A percentile compares a stretch with the other conserved stretches of the same genome.
Conservation (phyloP, 768 basidiomycete genomes). For the Calocybe cyanea region DNA sequence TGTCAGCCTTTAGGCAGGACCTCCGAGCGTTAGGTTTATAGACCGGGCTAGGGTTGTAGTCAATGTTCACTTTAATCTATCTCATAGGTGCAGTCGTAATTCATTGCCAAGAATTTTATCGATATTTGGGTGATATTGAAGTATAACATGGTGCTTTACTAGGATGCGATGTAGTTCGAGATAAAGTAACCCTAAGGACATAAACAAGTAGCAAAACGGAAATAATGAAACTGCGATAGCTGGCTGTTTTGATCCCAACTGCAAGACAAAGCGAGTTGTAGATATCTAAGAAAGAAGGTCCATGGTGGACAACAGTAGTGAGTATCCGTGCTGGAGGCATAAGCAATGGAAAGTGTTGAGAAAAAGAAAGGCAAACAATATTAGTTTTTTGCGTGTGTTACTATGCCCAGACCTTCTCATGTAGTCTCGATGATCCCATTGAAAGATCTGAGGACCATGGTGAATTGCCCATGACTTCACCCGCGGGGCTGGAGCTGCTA, state of each 20-base stretch:
- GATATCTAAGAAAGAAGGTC: slow-evolving; percentile 13
- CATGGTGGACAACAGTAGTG: slow-evolving; percentile 14
- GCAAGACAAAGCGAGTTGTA: slow-evolving; percentile 16
- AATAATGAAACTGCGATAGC: slow-evolving; percentile 22
- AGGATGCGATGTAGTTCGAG: slow-evolving; percentile 35
- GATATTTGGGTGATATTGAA: slow-evolving; percentile 35
- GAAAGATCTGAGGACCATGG: slow-evolving; percentile 59
- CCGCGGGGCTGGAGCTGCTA: slow-evolving; percentile 53
- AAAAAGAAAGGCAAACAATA: slow-evolving; percentile 19
- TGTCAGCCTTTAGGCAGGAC: slow-evolving; percentile 59
- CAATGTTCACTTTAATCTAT: too few relatives aligned
- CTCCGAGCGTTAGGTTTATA: slow-evolving; percentile 48
- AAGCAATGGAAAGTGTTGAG: slow-evolving; percentile 25
- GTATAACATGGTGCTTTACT: slow-evolving; percentile 45
- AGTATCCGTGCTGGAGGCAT: slow-evolving; percentile 43
- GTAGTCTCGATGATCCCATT: slow-evolving; percentile 46
- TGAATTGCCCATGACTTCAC: slow-evolving; percentile 51
- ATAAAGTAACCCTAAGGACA: slow-evolving; percentile 35
- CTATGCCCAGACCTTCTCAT: slow-evolving; percentile 63
- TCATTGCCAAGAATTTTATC: slow-evolving; percentile 25
- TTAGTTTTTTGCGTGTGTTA: slow-evolving; percentile 4
- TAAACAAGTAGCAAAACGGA: slow-evolving; percentile 31
- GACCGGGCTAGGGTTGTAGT: too few relatives aligned
- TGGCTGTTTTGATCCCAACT: slow-evolving; percentile 15
- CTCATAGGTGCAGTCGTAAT: neutral